phyloP scores from a whole-genome alignment of 208 protist genomes.

The Plasmodiophora brassicae region DNA sequence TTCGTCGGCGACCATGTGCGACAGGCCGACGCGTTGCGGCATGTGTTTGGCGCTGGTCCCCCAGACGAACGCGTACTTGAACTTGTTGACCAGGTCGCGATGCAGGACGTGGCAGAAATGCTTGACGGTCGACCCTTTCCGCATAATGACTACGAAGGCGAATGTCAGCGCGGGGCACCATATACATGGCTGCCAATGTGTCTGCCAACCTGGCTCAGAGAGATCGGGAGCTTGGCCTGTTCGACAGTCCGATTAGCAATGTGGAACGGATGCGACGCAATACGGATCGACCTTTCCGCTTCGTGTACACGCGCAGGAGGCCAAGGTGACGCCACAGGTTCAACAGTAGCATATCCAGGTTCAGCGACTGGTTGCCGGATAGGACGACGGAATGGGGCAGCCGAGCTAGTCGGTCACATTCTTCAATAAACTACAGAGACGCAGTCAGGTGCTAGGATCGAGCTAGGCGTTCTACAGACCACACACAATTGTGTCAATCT shows the following conservation, averaged over 20 bases:
- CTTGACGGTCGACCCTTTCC: conserved; percentile 60
- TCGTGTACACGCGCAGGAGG: neutral
- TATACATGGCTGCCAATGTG: too few species aligned
- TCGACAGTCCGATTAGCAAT: neutral
- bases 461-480: neutral
- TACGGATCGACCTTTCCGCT: neutral
- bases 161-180: too few species aligned
- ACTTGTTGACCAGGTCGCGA: conserved; percentile 86
- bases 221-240: neutral
- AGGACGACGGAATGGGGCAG: neutral
- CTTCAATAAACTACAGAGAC: neutral
- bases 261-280: neutral
- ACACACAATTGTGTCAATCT: conserved; percentile 35
- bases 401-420: neutral
- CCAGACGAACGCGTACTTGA: conserved; percentile 96
- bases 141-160: neutral
- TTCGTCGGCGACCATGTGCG: conserved; percentile 67
- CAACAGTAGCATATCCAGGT: neutral
- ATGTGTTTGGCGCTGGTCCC: conserved; percentile 88
- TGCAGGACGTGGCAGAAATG: conserved; percentile 94
- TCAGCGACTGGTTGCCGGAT: neutral
- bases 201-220: neutral
- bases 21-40: conserved; percentile 84
- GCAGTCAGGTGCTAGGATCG: neutral
- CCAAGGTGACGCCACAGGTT: neutral